Base-by-base conservation (phyloP, 2,329 filamentous ascomycete species). In the Penicillium sp. region DNA sequence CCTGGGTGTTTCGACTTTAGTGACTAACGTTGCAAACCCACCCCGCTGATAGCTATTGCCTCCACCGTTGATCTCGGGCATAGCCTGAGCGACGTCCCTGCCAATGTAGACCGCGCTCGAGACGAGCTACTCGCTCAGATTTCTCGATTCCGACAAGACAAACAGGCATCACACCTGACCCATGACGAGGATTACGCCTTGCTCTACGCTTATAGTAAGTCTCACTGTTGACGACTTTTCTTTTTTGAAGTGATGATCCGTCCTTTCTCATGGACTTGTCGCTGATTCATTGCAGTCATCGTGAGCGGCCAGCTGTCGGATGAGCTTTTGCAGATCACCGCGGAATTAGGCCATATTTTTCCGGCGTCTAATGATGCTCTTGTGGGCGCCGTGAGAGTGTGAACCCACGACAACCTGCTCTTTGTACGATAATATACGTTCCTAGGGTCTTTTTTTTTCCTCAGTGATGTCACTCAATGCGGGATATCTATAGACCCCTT, bases 261-360 rank as follows among this genome's bases (percentile, higher is more conserved):
- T 18, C 18, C 18, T 18, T 18, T 18, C 18, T 18, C 18, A 32
- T 32, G 29, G 29, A 32, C 11, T 32, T 32, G 9, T 43, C 9
- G 34, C 90, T 95, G 34, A 79, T 86, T 61, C 90, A 90, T 41
- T 36, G 29, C 47, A 82, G 81, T 80, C 18, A 68, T 85, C 38
- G 81, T 84, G 25, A 84, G 81, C 28, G 79, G 76, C 34, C 81
- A 82, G 55, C 64, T 82, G 37, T 77, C 76, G 24, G 71, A 73
- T 35, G 78, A 81, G 52, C 80, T 82, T 43, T 68, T 66, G 32
- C 69, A 71, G n/a, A 73, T 81, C 26, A 73, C 77, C 39, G 68
- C 68, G 43, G 77, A 80, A 54, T 73, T 82, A 38, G 78, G 82
- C 26, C 29, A 11, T 12, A 43, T 43, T 5, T 43, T 43, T 8